A percentile compares a stretch with the other conserved stretches of the same genome.
Conservation (phyloP, 2,329 filamentous ascomycete genomes). For the Ophiostoma montium region DNA sequence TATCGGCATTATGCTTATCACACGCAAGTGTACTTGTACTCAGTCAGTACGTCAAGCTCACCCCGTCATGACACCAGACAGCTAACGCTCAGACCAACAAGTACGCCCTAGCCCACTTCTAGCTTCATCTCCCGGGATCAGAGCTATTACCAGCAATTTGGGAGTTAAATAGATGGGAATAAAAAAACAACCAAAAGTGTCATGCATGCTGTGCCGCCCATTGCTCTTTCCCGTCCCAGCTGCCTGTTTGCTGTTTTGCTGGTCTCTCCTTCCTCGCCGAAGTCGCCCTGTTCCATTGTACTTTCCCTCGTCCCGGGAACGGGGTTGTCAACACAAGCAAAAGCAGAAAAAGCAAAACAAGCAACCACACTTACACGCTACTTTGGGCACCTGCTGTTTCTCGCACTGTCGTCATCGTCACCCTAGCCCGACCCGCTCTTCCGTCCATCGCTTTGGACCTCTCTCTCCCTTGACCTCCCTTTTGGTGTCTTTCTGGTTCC, state of each 20-base stretch:
- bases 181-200: neutral
- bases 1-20: too few species aligned
- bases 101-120: neutral
- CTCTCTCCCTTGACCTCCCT: neutral
- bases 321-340: neutral
- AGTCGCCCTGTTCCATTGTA: neutral
- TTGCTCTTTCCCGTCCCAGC: neutral
- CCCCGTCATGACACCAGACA: too few species aligned
- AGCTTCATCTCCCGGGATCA: neutral
- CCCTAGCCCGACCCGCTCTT: constrained; percentile 4
- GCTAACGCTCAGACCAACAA: neutral
- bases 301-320: neutral
- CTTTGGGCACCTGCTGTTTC: constrained; percentile 1
- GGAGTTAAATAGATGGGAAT: neutral
- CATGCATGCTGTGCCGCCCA: neutral
- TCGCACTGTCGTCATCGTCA: constrained; percentile 6
- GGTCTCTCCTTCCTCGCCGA: neutral
- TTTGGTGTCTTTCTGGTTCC: neutral
- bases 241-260: neutral
- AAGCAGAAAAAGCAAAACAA: too few species aligned
- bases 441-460: neutral
- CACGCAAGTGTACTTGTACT: too few species aligned
- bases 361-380: neutral
- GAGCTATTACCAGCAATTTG: neutral
- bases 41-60: too few species aligned